Evolutionary conservation across 2,329 filamentous ascomycete genomes (phyloP).

Genomic region (Calonectria hawksworthii): DNA sequence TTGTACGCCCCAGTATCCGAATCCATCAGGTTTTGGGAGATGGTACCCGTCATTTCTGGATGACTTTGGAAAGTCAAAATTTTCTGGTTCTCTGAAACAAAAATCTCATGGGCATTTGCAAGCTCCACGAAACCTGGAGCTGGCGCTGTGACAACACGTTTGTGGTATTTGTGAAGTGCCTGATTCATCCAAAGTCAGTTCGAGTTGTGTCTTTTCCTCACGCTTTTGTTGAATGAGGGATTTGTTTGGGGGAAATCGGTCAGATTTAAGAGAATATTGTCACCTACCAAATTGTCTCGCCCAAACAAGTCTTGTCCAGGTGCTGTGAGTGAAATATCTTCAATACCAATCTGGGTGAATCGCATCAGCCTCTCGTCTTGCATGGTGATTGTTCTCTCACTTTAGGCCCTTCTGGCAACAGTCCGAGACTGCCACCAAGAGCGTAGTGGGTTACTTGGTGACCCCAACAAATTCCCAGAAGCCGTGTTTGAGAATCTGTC

Average conservation of each 20-base stretch:
- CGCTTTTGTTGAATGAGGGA: not conserved
- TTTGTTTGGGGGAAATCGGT: not conserved
- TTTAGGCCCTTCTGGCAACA: not conserved
- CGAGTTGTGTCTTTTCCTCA: not conserved
- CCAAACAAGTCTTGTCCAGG: constrained; percentile 10
- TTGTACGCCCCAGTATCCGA: constrained; percentile 15
- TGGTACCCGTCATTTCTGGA: constrained; percentile 15
- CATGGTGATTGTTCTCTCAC: not conserved
- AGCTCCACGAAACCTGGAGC: constrained; percentile 9
- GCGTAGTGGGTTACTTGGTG: constrained; percentile 17
- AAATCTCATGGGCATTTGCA: constrained; percentile 13
- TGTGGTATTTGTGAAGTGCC: constrained; percentile 24
- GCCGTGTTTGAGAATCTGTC: not conserved
- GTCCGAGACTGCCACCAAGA: constrained; percentile 10
- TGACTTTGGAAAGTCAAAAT: constrained; percentile 24
- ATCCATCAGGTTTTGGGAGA: constrained; percentile 4
- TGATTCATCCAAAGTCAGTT: not conserved
- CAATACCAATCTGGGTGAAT: not conserved
- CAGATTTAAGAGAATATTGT: not conserved
- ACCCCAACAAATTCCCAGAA: constrained; percentile 22
- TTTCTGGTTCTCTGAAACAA: not conserved
- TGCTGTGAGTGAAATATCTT: not conserved
- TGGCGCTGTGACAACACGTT: not conserved
- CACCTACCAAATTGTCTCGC: not conserved
- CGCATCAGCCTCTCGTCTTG: not conserved